Evolutionary conservation across 768 basidiomycete genomes (phyloP), one percentile per base, ranked within the genome.

Genomic region (Scleroderma citrinum): DNA sequence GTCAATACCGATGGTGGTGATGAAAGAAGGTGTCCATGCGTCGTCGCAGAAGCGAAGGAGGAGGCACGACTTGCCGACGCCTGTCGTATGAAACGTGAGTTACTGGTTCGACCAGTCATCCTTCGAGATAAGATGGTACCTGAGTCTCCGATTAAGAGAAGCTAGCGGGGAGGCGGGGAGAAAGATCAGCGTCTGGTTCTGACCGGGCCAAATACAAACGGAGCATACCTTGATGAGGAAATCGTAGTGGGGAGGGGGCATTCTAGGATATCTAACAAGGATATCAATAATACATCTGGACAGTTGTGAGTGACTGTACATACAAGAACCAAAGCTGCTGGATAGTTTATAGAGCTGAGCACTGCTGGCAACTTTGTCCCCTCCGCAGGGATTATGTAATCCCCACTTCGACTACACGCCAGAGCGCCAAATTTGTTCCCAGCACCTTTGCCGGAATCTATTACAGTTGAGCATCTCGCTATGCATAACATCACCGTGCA

Each of bases 1-100:
- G 81, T 96, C 93, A 58, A 97, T 95, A 51, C 95, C 96, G 68
- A 99, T 99, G 49, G 96, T 99, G 49, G 94, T 97, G 71, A 98
- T 98, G 76, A 97, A 98, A 38, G 90, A 93, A 42, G 94, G 94
- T 29, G 96, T 98, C 93, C 94, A 99, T 55, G 94, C 90, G 71
- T 99, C 96, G 75, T 99, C 96, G 67, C 93, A 97, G 82, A 99
- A 99, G 56, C 92, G 87, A 53, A 92, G 80, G 46, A 93, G 76
- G n/a, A 93, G 77, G 72, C 90, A 92, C 23, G 94, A 98, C 77
- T 99, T 94, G 55, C 95, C 92, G 59, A 96, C 94, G 71, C 92
- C 92, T 85, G 58, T 42, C 32, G 5, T 35, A 13, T 8, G 5
- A n/a, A n/a, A 35, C 34, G n/a, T n/a, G n/a, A n/a, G n/a, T n/a